phyloP scores from a whole-genome alignment of 352 stramenopile genomes.

The Pythium grandisporangium region DNA sequence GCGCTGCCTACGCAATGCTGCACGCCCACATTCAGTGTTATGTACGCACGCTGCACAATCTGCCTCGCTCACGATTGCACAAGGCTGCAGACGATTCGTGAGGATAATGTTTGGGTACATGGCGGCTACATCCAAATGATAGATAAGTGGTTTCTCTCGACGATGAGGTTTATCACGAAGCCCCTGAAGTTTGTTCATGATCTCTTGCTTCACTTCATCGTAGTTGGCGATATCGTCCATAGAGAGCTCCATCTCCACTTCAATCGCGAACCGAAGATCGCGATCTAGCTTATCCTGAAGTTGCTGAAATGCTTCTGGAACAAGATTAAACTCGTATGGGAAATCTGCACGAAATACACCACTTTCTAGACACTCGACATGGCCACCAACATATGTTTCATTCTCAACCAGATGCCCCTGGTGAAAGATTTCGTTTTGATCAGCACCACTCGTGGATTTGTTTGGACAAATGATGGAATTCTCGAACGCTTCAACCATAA shows the following conservation, averaged over 20 bases:
- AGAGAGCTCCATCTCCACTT: constrained; percentile 84
- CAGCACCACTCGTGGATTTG: constrained; percentile 89
- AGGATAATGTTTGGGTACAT: constrained; percentile 99
- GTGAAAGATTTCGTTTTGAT: constrained; percentile 62
- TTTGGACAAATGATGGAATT: constrained; percentile 98
- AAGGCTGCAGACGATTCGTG: constrained; percentile 97
- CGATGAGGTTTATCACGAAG: constrained; percentile 91
- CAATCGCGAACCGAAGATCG: constrained; percentile 95
- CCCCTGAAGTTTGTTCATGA: constrained; percentile 90
- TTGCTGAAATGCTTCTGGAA: constrained; percentile 88
- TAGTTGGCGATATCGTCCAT: constrained; percentile 91
- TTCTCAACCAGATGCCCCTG: constrained; percentile 95
- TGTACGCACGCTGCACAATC: constrained; percentile 95
- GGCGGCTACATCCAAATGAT: constrained; percentile 98
- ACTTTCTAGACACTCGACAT: constrained; percentile 98
- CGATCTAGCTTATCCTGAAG: constrained; percentile 97
- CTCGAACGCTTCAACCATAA: constrained; percentile 98
- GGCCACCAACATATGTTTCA: constrained; percentile 99
- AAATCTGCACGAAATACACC: constrained; percentile 98
- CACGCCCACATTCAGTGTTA: constrained; percentile 76
- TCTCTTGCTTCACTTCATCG: constrained; percentile 75
- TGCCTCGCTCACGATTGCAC: constrained; percentile 93
- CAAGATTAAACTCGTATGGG: constrained; percentile 94
- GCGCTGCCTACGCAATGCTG: constrained; percentile 65
- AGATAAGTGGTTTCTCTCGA: constrained; percentile 93